These are phyloP conservation scores for Didymella keratinophila DNA, from an alignment of 2,329 filamentous ascomycete genomes.

Conservation along the genomic window DNA sequence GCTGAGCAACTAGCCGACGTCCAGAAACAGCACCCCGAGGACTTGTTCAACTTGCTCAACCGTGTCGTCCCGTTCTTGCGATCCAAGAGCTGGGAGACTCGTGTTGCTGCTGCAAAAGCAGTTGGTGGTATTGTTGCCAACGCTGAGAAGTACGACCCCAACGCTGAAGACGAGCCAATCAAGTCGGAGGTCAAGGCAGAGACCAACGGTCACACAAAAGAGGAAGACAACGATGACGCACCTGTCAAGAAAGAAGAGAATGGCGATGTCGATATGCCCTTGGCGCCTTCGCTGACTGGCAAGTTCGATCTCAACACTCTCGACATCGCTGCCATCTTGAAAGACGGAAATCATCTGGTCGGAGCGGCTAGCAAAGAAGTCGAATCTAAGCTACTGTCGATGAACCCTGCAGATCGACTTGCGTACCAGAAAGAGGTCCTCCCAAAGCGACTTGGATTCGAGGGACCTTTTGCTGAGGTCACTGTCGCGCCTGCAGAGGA, in stretches of 20 bases:
- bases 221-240: constrained; percentile 59
- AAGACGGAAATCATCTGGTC: constrained; percentile 81
- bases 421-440: constrained; percentile 91
- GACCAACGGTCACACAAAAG: constrained; percentile 60
- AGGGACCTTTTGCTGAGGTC: constrained; percentile 84
- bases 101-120: constrained; percentile 90
- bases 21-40: constrained; percentile 97
- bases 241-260: constrained; percentile 60
- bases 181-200: constrained; percentile 57
- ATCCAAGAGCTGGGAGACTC: constrained; percentile 96
- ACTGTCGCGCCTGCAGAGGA: constrained; percentile 76
- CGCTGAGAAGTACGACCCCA: constrained; percentile 87
- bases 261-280: constrained; percentile 52
- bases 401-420: constrained; percentile 83
- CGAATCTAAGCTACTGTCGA: constrained; percentile 80
- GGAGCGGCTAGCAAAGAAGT: constrained; percentile 82
- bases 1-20: constrained; percentile 97
- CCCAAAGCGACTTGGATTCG: constrained; percentile 79
- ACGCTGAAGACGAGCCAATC: constrained; percentile 74
- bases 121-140: constrained; percentile 93
- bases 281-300: constrained; percentile 58
- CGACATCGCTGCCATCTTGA: constrained; percentile 80
- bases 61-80: constrained; percentile 94
- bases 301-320: constrained; percentile 76
- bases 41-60: constrained; percentile 93